phyloP scores from a whole-genome alignment of 2,329 filamentous ascomycete species.

The Calonectria crousiana region DNA sequence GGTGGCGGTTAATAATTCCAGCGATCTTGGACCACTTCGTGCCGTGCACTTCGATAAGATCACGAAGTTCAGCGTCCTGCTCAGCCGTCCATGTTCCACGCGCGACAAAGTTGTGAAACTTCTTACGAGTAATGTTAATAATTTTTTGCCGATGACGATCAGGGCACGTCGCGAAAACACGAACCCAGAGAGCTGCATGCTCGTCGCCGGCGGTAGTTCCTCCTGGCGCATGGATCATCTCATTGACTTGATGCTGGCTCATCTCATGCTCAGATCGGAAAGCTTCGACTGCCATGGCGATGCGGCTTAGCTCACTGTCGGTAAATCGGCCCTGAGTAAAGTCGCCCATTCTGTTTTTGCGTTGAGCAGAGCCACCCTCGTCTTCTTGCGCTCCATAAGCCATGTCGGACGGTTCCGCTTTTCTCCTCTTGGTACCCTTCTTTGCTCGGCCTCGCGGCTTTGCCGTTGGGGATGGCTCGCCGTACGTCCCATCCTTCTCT shows the following conservation, averaged over 20 bases:
- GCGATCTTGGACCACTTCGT: slow-evolving; percentile 74
- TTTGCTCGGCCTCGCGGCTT: slow-evolving; percentile 48
- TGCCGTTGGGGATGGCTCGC: slow-evolving; percentile 50
- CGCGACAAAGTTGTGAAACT: slow-evolving; percentile 74
- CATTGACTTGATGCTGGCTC: slow-evolving; percentile 61
- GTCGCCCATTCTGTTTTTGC: slow-evolving; percentile 42
- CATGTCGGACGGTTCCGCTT: slow-evolving; percentile 35
- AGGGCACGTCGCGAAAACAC: slow-evolving; percentile 61
- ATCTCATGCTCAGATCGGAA: slow-evolving; percentile 59
- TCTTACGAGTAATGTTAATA: slow-evolving; percentile 68
- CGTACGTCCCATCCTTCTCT: slow-evolving; percentile 34
- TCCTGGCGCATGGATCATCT: slow-evolving; percentile 53
- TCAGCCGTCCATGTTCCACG: slow-evolving; percentile 59
- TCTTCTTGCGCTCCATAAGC: slow-evolving; percentile 40
- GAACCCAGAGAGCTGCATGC: slow-evolving; percentile 62
- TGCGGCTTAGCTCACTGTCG: slow-evolving; percentile 55
- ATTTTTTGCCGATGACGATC: slow-evolving; percentile 65
- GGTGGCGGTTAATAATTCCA: slow-evolving; percentile 71
- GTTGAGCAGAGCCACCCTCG: slow-evolving; percentile 27
- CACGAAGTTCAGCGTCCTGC: slow-evolving; percentile 52
- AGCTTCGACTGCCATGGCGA: slow-evolving; percentile 56
- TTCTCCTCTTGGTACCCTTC: slow-evolving; percentile 43
- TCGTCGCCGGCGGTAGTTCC: slow-evolving; percentile 51
- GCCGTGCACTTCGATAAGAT: slow-evolving; percentile 51
- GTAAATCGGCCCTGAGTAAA: slow-evolving; percentile 58